Evolutionary conservation across 208 protist genomes (phyloP).

Genomic region (Endotrypanum monterogeii): DNA sequence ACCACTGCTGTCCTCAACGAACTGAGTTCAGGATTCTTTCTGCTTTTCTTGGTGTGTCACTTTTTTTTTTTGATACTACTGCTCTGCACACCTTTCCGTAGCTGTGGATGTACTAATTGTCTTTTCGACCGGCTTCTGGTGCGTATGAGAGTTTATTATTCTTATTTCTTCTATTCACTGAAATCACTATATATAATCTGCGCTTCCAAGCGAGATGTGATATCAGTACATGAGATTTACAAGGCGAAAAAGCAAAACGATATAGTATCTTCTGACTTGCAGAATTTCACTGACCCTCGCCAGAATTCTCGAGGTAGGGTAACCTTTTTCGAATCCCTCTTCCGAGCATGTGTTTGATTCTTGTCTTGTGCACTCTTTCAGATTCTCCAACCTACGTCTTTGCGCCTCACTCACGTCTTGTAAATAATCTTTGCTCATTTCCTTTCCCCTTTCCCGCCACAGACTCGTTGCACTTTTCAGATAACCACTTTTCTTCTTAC

Average conservation of each 20-base stretch:
- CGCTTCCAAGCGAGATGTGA: too few relatives aligned
- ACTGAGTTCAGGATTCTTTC: constrained; percentile 1
- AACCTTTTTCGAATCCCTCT: background rate
- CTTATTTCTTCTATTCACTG: background rate
- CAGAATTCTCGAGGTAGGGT: background rate
- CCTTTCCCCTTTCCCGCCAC: background rate
- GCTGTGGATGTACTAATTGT: background rate
- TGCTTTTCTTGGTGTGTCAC: background rate
- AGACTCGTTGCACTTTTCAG: background rate
- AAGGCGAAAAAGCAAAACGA: background rate
- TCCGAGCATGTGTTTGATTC: background rate
- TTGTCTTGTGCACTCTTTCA: background rate
- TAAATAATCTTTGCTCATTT: background rate
- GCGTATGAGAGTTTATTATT: background rate
- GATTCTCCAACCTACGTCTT: background rate
- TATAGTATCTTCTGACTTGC: background rate
- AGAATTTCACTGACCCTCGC: background rate
- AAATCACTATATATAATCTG: background rate
- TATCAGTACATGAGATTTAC: background rate
- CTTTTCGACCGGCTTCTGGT: too few relatives aligned
- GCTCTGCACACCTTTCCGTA: background rate
- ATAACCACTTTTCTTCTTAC: background rate
- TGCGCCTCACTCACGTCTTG: background rate
- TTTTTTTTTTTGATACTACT: background rate
- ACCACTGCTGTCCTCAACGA: background rate